Conservation (phyloP, 1,284 basidiomycete genomes). For the Rhodotorula sp. region DNA sequence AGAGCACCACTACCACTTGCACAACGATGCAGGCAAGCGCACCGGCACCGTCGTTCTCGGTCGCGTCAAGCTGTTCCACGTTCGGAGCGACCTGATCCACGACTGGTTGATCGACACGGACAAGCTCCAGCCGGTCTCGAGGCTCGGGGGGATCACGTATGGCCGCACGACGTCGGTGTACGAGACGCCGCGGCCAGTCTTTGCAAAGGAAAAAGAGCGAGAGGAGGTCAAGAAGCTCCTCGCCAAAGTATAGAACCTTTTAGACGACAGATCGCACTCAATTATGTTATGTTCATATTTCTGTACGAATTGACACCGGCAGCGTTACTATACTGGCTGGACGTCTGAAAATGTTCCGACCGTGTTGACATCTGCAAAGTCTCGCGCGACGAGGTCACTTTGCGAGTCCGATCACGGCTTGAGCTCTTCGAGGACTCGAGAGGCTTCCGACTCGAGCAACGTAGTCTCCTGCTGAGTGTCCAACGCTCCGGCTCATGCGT, state of each 20-base stretch:
- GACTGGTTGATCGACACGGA: slow-evolving; percentile 58
- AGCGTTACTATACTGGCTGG: no score
- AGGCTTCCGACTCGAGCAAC: no score
- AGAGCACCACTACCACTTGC: slow-evolving; percentile 56
- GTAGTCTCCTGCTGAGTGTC: no score
- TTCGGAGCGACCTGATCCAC: slow-evolving; percentile 57
- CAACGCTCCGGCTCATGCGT: no score
- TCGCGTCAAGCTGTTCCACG: slow-evolving; percentile 63
- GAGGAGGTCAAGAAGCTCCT: slow-evolving; percentile 32
- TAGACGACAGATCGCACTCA: no score
- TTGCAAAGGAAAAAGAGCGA: slow-evolving; percentile 57
- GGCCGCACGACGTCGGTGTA: slow-evolving; percentile 44
- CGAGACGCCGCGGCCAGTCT: slow-evolving; percentile 53
- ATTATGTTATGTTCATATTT: no score
- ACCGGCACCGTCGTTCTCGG: slow-evolving; percentile 64
- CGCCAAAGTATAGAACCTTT: slow-evolving; percentile 4
- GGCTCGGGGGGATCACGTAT: slow-evolving; percentile 65
- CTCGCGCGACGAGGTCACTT: no score
- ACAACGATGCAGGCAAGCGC: slow-evolving; percentile 48
- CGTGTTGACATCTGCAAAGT: no score
- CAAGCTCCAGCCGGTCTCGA: slow-evolving; percentile 62
- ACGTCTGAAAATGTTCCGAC: no score
- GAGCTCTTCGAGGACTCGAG: no score
- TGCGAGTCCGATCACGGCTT: no score
- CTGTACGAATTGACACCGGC: no score